Base-by-base conservation (phyloP, 352 stramenopile species). In the Phytophthora multivora region DNA sequence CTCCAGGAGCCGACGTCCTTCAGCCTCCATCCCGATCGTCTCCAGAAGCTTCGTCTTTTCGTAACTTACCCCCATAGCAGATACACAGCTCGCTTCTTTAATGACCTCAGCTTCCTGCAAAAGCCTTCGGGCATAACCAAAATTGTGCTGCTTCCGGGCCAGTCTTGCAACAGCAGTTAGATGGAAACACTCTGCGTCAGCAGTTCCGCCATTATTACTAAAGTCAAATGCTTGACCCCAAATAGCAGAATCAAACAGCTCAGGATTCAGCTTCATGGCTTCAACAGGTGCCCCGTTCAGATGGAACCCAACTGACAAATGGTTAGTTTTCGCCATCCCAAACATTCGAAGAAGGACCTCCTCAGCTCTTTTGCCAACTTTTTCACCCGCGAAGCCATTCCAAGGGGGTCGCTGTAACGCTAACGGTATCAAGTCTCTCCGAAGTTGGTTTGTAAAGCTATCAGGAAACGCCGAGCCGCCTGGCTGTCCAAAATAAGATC, bases 101-200 rank as follows among this genome's bases (percentile, higher is more conserved):
- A 66, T 10, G 26, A 16, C 19, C 16, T n/a, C 66, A 26, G 66
- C 65, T 51, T 83, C 48, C 21, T 26, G 53, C 33, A 88, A 60
- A 53, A 90, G 45, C 5, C 43, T 28, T 33, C 43, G 45, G 11
- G 72, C 73, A 21, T 88, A 58, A 26, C 38, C 18, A 33, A 80
- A 77, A 49, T 91, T 91, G 59, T 66, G 52, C 31, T 90, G 83
- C 40, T 79, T 83, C 16, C 79, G 71, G 4, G 83, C 77, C 38
- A 90, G 61, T 38, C 56, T 70, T 9, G 80, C 73, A 55, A 86
- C 45, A 26, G 61, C 33, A 10, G 77, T 38, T 11, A 88, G 43
- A 42, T 73, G 51, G 10, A 63, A 45, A 21, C 59, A 54, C 31
- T 63, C 41, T 33, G 47, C n/a, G 16, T 75, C 49, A 13, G 26